A percentile compares a stretch with the other conserved stretches of the same genome.
Conservation (phyloP, 2,329 filamentous ascomycete species). For the Ophiostoma australiae region DNA sequence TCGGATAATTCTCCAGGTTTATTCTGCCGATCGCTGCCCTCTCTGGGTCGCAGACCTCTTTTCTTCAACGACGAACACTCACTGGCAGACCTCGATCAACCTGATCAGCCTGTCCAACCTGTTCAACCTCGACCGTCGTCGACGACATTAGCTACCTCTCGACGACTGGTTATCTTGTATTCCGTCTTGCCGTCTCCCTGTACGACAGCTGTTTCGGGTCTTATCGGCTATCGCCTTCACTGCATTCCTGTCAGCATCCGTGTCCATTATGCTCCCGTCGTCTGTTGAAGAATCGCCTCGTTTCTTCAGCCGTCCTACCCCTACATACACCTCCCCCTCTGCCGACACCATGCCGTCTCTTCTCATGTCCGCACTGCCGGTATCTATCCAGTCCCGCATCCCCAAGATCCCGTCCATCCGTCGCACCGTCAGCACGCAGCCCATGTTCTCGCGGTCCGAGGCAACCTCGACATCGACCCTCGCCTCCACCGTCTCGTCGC, state of each 20-base stretch:
- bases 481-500: neutral
- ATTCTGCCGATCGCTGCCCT: neutral
- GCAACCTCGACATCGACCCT: constrained; percentile 10
- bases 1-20: neutral
- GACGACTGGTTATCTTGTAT: neutral
- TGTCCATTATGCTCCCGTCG: neutral
- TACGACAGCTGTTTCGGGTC: neutral
- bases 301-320: neutral
- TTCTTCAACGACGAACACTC: neutral
- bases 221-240: neutral
- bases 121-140: neutral
- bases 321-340: neutral
- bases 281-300: neutral
- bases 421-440: constrained; percentile 22
- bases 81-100: no score
- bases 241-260: neutral
- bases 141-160: neutral
- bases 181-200: neutral
- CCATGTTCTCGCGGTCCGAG: constrained; percentile 20
- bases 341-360: constrained; percentile 25
- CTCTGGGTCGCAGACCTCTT: neutral
- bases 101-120: no score
- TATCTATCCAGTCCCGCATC: constrained; percentile 29
- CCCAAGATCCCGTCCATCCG: constrained; percentile 26
- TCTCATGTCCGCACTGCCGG: constrained; percentile 28